Percentiles rank a stretch among this genome's conserved stretches.
These are phyloP conservation scores for Schoenoplectus tabernaemontani DNA, from an alignment of 202 grass and related monocot species.

Conservation along the genomic window DNA sequence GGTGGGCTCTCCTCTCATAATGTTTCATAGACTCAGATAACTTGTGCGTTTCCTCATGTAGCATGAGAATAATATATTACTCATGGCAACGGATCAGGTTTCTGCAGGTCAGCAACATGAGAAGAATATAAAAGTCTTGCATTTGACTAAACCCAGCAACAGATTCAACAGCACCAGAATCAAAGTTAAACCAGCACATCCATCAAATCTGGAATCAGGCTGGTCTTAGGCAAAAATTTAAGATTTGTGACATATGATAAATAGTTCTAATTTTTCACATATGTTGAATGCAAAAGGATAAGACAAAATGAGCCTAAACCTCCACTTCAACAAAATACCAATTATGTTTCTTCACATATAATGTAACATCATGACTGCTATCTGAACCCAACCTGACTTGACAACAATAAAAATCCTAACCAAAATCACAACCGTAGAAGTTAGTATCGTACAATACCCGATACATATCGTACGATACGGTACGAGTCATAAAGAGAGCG, in stretches of 20 bases:
- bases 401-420: background rate
- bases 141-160: background rate
- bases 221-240: background rate
- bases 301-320: background rate
- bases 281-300: background rate
- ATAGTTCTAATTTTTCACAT: background rate
- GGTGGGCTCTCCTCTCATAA: background rate
- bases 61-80: background rate
- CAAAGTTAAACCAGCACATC: background rate
- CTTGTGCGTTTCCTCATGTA: background rate
- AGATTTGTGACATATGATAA: background rate
- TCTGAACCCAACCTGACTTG: background rate
- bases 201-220: background rate
- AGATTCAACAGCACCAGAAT: background rate
- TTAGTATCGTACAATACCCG: too few relatives aligned
- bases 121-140: background rate
- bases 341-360: background rate
- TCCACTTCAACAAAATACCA: background rate
- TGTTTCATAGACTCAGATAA: background rate
- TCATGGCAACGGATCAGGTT: background rate
- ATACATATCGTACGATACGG: too few relatives aligned
- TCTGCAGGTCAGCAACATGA: background rate
- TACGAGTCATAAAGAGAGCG: too few relatives aligned
- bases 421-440: background rate
- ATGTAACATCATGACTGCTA: background rate